These are phyloP conservation scores for Taphrina communis DNA, from an alignment of 1,139 yeast genomes.

Conservation along the genomic window DNA sequence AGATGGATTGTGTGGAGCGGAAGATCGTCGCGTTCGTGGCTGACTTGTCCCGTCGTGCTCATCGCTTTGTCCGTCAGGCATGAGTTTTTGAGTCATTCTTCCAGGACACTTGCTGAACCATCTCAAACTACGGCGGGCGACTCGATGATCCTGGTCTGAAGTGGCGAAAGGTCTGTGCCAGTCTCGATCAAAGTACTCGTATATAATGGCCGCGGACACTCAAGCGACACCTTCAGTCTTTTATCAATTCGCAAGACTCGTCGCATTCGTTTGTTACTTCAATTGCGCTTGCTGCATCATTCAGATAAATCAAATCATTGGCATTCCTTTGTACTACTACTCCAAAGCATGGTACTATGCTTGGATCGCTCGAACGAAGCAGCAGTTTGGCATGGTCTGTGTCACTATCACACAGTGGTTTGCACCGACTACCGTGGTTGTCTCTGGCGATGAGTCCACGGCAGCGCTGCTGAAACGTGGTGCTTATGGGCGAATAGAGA, in stretches of 20 bases:
- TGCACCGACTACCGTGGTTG: conserved; percentile 50
- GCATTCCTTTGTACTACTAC: conserved; percentile 32
- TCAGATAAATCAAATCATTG: conserved; percentile 34
- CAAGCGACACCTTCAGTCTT: neutral
- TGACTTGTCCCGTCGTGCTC: too few species aligned
- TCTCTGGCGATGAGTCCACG: conserved; percentile 51
- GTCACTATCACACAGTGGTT: conserved; percentile 50
- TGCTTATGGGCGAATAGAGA: conserved; percentile 48
- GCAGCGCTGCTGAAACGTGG: conserved; percentile 48
- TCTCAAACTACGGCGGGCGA: too few species aligned
- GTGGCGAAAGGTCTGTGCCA: too few species aligned
- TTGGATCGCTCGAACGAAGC: conserved; percentile 49
- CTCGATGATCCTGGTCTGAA: too few species aligned
- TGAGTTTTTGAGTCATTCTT: too few species aligned
- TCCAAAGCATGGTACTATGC: conserved; percentile 38
- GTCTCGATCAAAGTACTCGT: too few species aligned
- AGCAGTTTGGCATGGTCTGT: conserved; percentile 52
- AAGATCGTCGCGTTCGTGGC: neutral
- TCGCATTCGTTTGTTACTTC: conserved; percentile 28
- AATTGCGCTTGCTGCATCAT: conserved; percentile 21
- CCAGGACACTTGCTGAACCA: too few species aligned
- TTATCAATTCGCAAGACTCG: conserved; percentile 25
- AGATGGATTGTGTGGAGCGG: conserved; percentile 2
- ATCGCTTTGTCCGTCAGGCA: too few species aligned
- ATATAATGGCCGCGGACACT: too few species aligned